Evolutionary conservation across 2,329 filamentous ascomycete genomes (phyloP), one percentile per base, ranked within the genome.

Genomic region (Fusarium fujikuroi): DNA sequence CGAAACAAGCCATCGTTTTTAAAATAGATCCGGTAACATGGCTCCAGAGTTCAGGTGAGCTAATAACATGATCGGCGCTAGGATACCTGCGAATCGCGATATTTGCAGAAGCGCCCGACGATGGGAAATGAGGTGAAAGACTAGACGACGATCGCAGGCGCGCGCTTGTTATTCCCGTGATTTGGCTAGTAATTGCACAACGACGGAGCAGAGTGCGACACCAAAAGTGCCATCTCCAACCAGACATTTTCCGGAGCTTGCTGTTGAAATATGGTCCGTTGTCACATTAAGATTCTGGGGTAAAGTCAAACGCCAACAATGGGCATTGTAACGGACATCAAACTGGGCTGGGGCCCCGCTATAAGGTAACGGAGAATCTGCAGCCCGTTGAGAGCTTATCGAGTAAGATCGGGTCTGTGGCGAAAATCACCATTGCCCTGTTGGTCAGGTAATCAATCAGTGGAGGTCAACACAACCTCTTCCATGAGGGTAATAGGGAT

Each of bases 61-160:
- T 57, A 68, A 60, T 30, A 34, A 32, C 14, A 42, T 59, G 70
- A 73, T 73, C 58, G 63, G 46, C 66, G 39, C 66, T 47, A 53
- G 66, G 70, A 42, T 60, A 30, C 25, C 57, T 60, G 21, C 44
- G 40, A 68, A 68, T 59, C 46, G 43, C 34, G 46, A 54, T 50
- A 25, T 49, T 21, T 36, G 44, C 23, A 46, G 42, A 66, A 56
- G 56, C 65, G 66, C 57, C 53, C 43, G 40, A 43, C 32, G 43
- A 39, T 49, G 49, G 37, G 46, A 71, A 71, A 60, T 62, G 70
- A 70, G 50, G 49, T 50, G 53, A 60, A 46, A 34, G 44, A 39
- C 44, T 34, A 69, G 44, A 54, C n/a, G 46, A 57, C 18, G 47
- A 57, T 47, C 47, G 14, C 12, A 59, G 54, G 58, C 58, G 70